Evolutionary conservation across 2,329 filamentous ascomycete species (phyloP), one percentile per base, ranked within the genome.

Genomic region (Penicillium sp.): DNA sequence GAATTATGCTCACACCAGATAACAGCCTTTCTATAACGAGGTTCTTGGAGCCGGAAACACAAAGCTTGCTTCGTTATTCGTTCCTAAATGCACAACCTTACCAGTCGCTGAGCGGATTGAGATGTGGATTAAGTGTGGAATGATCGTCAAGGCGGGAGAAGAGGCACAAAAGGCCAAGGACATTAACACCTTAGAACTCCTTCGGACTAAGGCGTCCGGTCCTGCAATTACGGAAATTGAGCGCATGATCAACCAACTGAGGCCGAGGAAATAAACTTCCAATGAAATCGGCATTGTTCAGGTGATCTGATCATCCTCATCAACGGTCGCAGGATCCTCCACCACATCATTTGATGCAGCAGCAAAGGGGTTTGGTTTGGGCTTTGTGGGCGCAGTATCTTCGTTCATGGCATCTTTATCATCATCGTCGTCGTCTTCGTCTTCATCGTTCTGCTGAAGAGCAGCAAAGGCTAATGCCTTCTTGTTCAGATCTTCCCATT

Each of bases 121-220:
- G 64, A 97, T 99, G 93, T 99, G 93, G 84, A 88, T 96, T 67
- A 96, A 96, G 77, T 98, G 95, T 74, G 93, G 93, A 19, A 85
- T 96, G 87, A 81, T 92, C 45, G 84, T 89, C 27, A 92, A 91
- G 77, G 95, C 95, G 2, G 95, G 90, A 4, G 93, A 98, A 77
- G 95, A 98, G 78, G 93, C 95, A 3, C 83, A 92, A 58, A 91
- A 88, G 77, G 82, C 85, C 58, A 96, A 90, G 75, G 91, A 99
- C 71, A 80, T 85, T 49, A 88, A 88, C 65, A 79, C 88, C n/a
- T 86, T 96, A 76, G 85, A 89, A 66, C 81, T 87, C 51, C 77
- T 98, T 62, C 81, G 91, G 63, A 84, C 85, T 56, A 92, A 89
- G 63, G 92, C 91, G 16, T 89, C 86, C 6, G 85, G 86, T 52